Percentiles rank a stretch among this genome's conserved stretches.
phyloP scores from a whole-genome alignment of 169 alveolate species.

The Theileria orientalis region DNA sequence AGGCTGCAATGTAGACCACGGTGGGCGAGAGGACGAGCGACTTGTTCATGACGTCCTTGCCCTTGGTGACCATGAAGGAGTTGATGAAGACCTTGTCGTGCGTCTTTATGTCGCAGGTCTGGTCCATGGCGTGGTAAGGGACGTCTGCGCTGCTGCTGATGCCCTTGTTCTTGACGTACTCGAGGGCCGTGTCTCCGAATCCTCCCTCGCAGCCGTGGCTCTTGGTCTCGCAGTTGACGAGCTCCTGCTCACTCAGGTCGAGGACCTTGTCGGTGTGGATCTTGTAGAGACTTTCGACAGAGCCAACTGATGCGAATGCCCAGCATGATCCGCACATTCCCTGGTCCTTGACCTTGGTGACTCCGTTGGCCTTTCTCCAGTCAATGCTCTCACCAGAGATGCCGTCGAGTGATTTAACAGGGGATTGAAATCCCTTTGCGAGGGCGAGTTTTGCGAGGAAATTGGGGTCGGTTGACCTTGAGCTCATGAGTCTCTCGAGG shows the following conservation, averaged over 20 bases:
- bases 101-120: constrained; percentile 37
- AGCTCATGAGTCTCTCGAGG: neutral
- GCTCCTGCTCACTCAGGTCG: constrained; percentile 83
- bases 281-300: constrained; percentile 73
- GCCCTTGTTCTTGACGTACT: constrained; percentile 75
- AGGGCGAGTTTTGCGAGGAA: constrained; percentile 1
- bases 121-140: constrained; percentile 71
- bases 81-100: constrained; percentile 14
- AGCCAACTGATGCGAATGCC: constrained; percentile 82
- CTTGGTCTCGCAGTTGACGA: constrained; percentile 79
- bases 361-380: constrained; percentile 35
- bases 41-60: constrained; percentile 62
- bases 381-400: constrained; percentile 19
- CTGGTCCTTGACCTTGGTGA: constrained; percentile 19
- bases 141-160: constrained; percentile 65
- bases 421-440: constrained; percentile 5
- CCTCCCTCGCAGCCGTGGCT: constrained; percentile 88
- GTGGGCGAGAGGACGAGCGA: constrained; percentile 74
- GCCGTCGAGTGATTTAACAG: neutral
- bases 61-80: constrained; percentile 22
- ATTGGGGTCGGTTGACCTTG: neutral
- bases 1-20: constrained; percentile 88
- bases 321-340: constrained; percentile 83
- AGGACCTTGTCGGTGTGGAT: constrained; percentile 31
- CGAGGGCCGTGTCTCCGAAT: constrained; percentile 74